Base-by-base conservation (phyloP, 129 eudicot genomes). In the Deinandra increscens region DNA sequence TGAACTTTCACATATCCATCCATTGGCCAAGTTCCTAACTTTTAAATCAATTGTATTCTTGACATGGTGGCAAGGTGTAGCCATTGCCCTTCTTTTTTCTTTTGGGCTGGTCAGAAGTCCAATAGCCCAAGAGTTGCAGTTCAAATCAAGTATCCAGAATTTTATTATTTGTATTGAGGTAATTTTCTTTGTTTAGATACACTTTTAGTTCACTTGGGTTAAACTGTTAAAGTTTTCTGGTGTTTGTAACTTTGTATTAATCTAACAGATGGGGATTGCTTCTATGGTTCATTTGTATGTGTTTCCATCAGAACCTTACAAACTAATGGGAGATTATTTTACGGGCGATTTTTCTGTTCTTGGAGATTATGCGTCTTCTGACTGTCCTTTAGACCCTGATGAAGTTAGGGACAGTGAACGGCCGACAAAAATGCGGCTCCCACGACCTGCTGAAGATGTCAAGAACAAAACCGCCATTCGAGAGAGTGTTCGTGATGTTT, bases 41-140 rank as follows among this genome's bases (percentile, higher is more conserved):
- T 94, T 94, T 63, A 94, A 90, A 78, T 90, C 99, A 38, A 94
- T 94, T 68, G 99, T 94, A 51, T 94, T 94, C 78, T 64, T 94
- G 68, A 94, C 99, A 8, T 94, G 97, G 97, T 94, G 99, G 99
- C 97, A 94, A 94, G 99, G 99, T 60, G 83, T 94, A 38, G 90
- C 92, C 45, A 94, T 94, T 42, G 91, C 97, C 23, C 84, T 94
- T 71, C 79, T 89, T 67, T 83, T 46, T 75, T 81, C 91, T 39
- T 70, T 94, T 65, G 96, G 96, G 51, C 69, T 94, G 61, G 73
- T 94, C 72, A 83, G 83, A 81, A 94, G 99, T 75, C 89, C 93
- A 41, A 77, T 82, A 72, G 96, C 97, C 71, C 90, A 89, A 66
- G 73, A 85, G 7, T 76, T 89, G 82, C 91, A 89, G 66, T 84